Conservation (phyloP, 495 filamentous ascomycete genomes). For the Aspergillus bertholletiae region DNA sequence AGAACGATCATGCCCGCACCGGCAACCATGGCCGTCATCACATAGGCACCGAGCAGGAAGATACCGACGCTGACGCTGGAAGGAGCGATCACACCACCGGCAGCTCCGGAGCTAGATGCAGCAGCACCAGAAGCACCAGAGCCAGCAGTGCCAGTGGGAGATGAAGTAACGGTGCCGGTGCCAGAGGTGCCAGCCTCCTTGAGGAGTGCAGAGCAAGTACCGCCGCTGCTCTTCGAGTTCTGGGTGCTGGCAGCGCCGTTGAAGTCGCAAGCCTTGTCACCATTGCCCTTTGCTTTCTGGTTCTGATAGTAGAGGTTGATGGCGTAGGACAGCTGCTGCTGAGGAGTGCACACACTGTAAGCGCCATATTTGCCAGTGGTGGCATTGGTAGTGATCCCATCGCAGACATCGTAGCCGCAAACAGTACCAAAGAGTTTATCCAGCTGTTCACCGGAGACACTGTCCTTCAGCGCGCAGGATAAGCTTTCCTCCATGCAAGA, state of each 20-base stretch:
- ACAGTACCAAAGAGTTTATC: constrained; percentile 68
- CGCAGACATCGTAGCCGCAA: constrained; percentile 66
- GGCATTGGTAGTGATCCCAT: constrained; percentile 67
- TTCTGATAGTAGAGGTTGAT: constrained; percentile 75
- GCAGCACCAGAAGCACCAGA: constrained; percentile 14
- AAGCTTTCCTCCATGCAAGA: constrained; percentile 73
- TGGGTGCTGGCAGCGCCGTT: constrained; percentile 57
- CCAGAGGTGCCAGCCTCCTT: constrained; percentile 57
- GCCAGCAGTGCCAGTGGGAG: constrained; percentile 40
- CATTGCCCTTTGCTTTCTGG: constrained; percentile 45
- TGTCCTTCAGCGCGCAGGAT: constrained; percentile 57
- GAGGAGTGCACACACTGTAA: constrained; percentile 77
- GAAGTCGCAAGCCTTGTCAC: constrained; percentile 70
- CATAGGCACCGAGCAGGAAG: constrained; percentile 59
- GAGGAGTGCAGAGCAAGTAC: constrained; percentile 52
- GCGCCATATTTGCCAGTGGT: constrained; percentile 75
- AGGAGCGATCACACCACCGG: constrained; percentile 19
- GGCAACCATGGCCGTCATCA: constrained; percentile 60
- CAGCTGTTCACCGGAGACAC: constrained; percentile 49
- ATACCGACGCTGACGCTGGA: constrained; percentile 53
- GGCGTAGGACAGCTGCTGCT: constrained; percentile 74
- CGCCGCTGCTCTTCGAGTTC: constrained; percentile 41
- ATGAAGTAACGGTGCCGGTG: constrained; percentile 58
- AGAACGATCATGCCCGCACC: constrained; percentile 71
- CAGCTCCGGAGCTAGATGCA: constrained; percentile 9